Base-by-base conservation (phyloP, 495 filamentous ascomycete species). In the Talaromyces liani region DNA sequence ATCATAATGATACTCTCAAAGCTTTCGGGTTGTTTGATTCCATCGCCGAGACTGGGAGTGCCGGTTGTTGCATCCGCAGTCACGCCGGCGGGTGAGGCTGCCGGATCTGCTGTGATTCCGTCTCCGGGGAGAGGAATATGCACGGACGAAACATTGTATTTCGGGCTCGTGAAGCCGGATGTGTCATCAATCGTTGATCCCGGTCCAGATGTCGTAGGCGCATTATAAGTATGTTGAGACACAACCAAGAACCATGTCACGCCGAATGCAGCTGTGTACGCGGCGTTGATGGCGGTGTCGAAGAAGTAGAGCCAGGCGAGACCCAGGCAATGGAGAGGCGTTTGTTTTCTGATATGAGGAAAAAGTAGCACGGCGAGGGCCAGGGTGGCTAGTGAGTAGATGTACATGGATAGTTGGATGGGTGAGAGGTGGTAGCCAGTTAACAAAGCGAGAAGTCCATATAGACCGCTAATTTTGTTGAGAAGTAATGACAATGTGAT, bases 381-480 rank as follows among this genome's bases (percentile, higher is more conserved):
- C 65, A 94, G 85, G 31, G 85, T 84, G 66, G 84, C 29, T 34
- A 93, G 72, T n/a, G 87, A 91, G 80, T 93, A 91, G 39, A 95
- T 81, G 82, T 95, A 97, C 84, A 89, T 87, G 25, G 85, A 87
- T 65, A 92, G 77, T 70, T 92, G 88, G 4, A 91, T 73, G 3
- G 85, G 80, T 16, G 88, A 90, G 33, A 87, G 80, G 63, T 84
- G 77, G 63, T 82, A 78, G 69, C 90, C 90, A n/a, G 89, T 91
- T 60, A 91, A 76, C 66, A 95, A 80, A 57, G 92, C 91, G 64
- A 97, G 88, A 60, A 97, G 80, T 68, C 92, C 92, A 76, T 93
- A 96, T 65, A 96, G 77, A 61, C 91, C 91, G 62, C 90, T 91
- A 65, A 89, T 82, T 75, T 96, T 96, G 79, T 97, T 97, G 71